Base-by-base conservation (phyloP, 169 alveolate genomes). In the Cyclospora cayetanensis region DNA sequence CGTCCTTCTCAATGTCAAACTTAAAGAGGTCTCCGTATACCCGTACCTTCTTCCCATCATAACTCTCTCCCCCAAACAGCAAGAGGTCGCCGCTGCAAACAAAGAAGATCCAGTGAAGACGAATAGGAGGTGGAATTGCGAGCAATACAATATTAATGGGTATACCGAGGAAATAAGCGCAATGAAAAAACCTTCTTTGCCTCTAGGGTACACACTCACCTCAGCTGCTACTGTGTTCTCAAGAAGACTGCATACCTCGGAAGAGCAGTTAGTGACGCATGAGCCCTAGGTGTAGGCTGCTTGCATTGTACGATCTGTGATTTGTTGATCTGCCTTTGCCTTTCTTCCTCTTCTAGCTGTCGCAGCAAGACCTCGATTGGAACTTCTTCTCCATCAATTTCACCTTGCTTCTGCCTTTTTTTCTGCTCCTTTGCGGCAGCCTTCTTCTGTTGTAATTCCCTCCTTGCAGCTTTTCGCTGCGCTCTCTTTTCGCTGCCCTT, bases 31-130 rank as follows among this genome's bases (percentile, higher is more conserved):
- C 98, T 82, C 97, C 96, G 77, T 92, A 97, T 20, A 96, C 95
- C 42, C 92, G 92, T 50, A 95, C 96, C 70, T 95, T 94, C 65
- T 93, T 92, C 39, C 98, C 98, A 84, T 97, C 97, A 83, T 95
- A 97, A 84, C 94, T 94, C 88, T 97, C 99, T 18, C 99, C 99
- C 35, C 99, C 99, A 90, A 97, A 97, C 91, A 97, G 89, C 60
- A 97, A 87, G 39, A 96, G 84, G 63, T 94, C 96, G 7, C 94
- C 96, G 27, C 97, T 95, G 94, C 39, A 34, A 29, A 68, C 22
- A 60, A 74, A 34, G 15, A 22, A 53, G 18, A 53, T 53, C 15
- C 9, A 11, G 15, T 50, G 60, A 50, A 50, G 18, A 18, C 18
- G 60, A 50, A 18, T 18, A 50, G 60, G 60, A 4, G 79, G 37